phyloP scores from a whole-genome alignment of 495 filamentous ascomycete genomes.

The Hyphodiscus hymeniophilus region DNA sequence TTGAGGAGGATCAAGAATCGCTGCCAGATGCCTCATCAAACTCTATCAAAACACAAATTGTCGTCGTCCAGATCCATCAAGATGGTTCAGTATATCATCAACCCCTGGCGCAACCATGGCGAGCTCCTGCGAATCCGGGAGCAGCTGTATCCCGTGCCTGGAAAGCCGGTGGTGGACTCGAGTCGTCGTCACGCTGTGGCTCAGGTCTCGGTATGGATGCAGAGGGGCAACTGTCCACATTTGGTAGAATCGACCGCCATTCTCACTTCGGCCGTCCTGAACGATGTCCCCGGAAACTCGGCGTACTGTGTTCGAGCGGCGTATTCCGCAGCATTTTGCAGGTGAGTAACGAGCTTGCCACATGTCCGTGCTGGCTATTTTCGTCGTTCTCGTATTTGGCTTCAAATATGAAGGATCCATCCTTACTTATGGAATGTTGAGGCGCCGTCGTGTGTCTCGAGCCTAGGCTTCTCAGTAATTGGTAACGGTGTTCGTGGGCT shows the following conservation, averaged over 20 bases:
- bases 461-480: too few species aligned
- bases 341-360: conserved; percentile 31
- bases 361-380: too few species aligned
- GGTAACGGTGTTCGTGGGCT: not conserved
- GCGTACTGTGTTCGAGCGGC: conserved; percentile 47
- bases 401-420: too few species aligned
- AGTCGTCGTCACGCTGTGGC: conserved; percentile 31
- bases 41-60: not conserved
- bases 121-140: conserved; percentile 60
- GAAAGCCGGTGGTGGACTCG: not conserved
- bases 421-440: too few species aligned
- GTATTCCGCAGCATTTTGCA: conserved; percentile 53
- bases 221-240: conserved; percentile 70
- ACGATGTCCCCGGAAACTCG: conserved; percentile 39
- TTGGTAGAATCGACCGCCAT: conserved; percentile 75
- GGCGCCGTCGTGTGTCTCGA: too few species aligned
- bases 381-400: too few species aligned
- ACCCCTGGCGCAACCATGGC: conserved; percentile 62
- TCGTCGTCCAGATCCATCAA: not conserved
- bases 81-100: conserved; percentile 72
- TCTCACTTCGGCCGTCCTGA: conserved; percentile 62
- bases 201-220: conserved; percentile 46
- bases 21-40: too few species aligned
- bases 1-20: too few species aligned
- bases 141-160: conserved; percentile 52